phyloP scores from a whole-genome alignment of 345 rosid genomes.

The Lumnitzera racemosa region DNA sequence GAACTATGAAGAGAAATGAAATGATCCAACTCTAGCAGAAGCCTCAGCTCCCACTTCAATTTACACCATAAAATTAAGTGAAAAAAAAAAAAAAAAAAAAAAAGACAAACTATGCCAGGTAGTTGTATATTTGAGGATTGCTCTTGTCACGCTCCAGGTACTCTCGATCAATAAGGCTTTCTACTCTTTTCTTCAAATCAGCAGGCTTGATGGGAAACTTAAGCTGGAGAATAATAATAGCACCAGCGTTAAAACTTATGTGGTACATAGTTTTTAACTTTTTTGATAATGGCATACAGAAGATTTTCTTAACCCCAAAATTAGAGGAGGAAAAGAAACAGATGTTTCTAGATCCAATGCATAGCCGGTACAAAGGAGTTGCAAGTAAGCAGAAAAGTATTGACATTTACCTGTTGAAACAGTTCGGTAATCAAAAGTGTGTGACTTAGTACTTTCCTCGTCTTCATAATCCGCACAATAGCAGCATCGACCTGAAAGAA shows the following conservation, averaged over 20 bases:
- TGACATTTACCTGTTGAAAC: constrained; percentile 78
- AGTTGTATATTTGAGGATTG: constrained; percentile 96
- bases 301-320: background rate
- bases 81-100: background rate
- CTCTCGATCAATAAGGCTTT: constrained; percentile 90
- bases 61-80: background rate
- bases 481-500: constrained; percentile 86
- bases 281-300: background rate
- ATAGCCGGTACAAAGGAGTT: background rate
- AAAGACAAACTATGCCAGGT: constrained; percentile 45
- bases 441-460: constrained; percentile 93
- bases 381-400: background rate
- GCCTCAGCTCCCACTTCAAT: no score
- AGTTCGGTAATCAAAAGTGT: constrained; percentile 98
- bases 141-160: constrained; percentile 97
- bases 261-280: background rate
- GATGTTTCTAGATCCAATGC: background rate
- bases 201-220: constrained; percentile 95
- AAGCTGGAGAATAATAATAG: constrained; percentile 41
- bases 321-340: no score
- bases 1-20: no score
- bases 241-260: background rate
- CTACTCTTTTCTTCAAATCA: constrained; percentile 96
- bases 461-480: constrained; percentile 97
- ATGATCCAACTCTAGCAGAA: no score